Base-by-base conservation (phyloP, 495 filamentous ascomycete species). In the Aspergillus bertholletiae region DNA sequence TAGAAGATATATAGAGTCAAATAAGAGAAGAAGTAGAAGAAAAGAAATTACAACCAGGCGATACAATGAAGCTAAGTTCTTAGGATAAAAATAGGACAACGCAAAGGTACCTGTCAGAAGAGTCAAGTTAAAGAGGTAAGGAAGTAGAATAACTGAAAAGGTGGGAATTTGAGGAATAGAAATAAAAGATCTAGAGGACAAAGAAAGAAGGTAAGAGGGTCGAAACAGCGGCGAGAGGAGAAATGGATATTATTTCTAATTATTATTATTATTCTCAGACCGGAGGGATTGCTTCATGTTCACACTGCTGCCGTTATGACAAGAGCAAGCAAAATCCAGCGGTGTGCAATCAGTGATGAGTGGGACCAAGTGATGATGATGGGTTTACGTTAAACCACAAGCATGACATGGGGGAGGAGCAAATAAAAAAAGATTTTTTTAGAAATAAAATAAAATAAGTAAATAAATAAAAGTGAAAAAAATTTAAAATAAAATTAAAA, bases 251-350 rank as follows among this genome's bases (percentile, higher is more conserved):
- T 51, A 46, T 43, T 17, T 20, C 20, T 22, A 43, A 43, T 43
- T 48, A 40, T 39, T 54, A 45, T 37, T 41, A 56, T 56, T 51
- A 40, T 39, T 47, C 23, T n/a, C n/a, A n/a, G n/a, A n/a, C 24
- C 34, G 39, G 39, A 45, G 13, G 24, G 50, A 53, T 44, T 43
- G 37, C 37, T 34, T 53, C 21, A 24, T 46, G 12, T 18, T 7
- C 43, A 44, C 21, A 34, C n/a, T n/a, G n/a, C n/a, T n/a, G 13
- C 6, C 11, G 24, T 43, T 20, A n/a, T n/a, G n/a, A n/a, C n/a
- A 9, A 53, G 35, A 43, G 23, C 34, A 53, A 30, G 23, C 34
- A n/a, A n/a, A 39, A 46, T 23, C 21, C 17, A 22, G 50, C 15
- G 18, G 23, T 15, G 45, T 26, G 45, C 20, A 34, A 34, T 18